Base-by-base conservation (phyloP, 345 rosid species). In the Corymbia maculata region DNA sequence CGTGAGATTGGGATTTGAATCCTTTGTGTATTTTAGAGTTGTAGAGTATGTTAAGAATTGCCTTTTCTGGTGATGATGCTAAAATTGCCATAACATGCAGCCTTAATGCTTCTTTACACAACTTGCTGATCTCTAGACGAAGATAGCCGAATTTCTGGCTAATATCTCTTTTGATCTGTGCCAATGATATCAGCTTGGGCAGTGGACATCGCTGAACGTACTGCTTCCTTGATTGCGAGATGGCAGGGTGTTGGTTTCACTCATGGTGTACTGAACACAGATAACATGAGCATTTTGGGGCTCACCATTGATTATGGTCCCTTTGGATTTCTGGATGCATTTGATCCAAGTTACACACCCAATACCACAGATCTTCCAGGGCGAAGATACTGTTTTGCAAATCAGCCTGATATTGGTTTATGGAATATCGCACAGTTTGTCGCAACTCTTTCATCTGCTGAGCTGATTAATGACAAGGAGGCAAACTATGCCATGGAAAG, bases 171-270 rank as follows among this genome's bases (percentile, higher is more conserved):
- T 88, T 88, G 42, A 80, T 75, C 91, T 42, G 82, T 88, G 52
- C 86, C 85, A 13, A 86, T 75, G 82, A 57, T 90, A 86, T 90
- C 94, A 98, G 99, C 99, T 86, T 98, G 99, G 99, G 88, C 89
- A 36, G 99, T 98, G 92, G 99, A 98, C 91, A 87, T 97, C 86
- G 98, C 98, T 82, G 99, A 97, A 91, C 97, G 96, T 32, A 96
- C 97, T 79, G 99, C 99, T 79, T 93, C 95, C 49, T 90, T 97
- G 94, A 87, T 95, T 88, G 98, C 99, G 30, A 94, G 93, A 88
- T 98, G 99, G 99, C 99, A 97, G 91, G 99, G 99, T 82, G 97
- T 98, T 90, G 98, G 99, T 82, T 98, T 98, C 93, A 97, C 99
- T 28, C 99, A 98, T 86, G 99, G 99, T 70, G 99, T 98, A 89